Percentiles rank a stretch among this genome's conserved stretches.
Evolutionary conservation across 2,329 filamentous ascomycete species (phyloP).

Genomic region (Penicillium sp.): DNA sequence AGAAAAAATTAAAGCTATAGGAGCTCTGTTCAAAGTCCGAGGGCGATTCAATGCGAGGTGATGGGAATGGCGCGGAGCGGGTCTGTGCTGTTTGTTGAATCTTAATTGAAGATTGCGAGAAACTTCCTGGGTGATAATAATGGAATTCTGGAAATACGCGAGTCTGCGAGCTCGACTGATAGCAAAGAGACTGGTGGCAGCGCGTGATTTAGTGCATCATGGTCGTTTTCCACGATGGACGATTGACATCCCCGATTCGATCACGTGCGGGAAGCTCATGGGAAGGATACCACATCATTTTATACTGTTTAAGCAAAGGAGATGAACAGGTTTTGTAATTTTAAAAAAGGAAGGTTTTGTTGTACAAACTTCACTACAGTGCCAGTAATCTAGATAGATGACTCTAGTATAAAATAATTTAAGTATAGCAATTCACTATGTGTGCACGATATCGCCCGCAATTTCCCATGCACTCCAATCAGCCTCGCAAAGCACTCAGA

Average conservation of each 20-base stretch:
- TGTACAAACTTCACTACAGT: not conserved
- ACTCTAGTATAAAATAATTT: not conserved
- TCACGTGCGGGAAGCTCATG: constrained; percentile 7
- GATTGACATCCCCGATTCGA: constrained; percentile 7
- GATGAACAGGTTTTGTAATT: not conserved
- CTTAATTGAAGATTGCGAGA: not conserved
- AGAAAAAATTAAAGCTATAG: not conserved
- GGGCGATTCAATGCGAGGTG: not conserved
- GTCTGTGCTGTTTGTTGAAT: not conserved
- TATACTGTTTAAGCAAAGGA: not conserved
- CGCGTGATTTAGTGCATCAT: not conserved
- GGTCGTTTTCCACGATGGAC: constrained; percentile 6
- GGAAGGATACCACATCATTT: not conserved
- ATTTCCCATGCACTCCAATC: constrained; percentile 23
- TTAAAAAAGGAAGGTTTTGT: not conserved
- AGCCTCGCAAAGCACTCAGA: constrained; percentile 51
- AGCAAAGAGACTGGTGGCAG: not conserved
- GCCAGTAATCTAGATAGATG: not conserved
- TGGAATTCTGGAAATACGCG: not conserved
- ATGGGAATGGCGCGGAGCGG: not conserved
- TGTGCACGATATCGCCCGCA: constrained; percentile 28
- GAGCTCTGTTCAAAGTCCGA: not conserved
- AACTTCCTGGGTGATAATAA: not conserved
- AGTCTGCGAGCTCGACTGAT: not conserved
- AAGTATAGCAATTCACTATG: constrained; percentile 23